Evolutionary conservation across 495 filamentous ascomycete genomes (phyloP).

Genomic region (Xylaria nigripes): DNA sequence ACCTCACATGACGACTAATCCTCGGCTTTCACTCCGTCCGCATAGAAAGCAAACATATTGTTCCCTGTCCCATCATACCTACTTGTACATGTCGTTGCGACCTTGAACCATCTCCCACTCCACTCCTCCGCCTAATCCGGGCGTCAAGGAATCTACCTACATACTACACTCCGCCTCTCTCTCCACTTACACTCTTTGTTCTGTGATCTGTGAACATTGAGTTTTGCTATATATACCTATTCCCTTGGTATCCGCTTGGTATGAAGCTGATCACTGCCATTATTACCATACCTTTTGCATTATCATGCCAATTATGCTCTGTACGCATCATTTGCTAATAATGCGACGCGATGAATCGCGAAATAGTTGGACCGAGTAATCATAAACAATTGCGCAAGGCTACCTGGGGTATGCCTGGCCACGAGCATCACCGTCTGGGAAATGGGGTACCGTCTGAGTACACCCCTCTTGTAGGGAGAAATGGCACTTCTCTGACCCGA

Average conservation of each 20-base stretch:
- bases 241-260: background rate
- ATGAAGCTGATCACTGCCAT: background rate
- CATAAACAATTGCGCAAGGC: slow-evolving; percentile 22
- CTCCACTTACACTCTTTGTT: too few species aligned
- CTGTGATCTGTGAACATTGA: too few species aligned
- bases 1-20: too few species aligned
- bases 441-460: slow-evolving; percentile 23
- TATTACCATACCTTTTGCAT: background rate
- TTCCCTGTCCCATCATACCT: background rate
- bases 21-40: too few species aligned
- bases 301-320: background rate
- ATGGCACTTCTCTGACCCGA: background rate
- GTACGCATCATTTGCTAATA: slow-evolving; percentile 17
- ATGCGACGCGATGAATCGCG: slow-evolving; percentile 22
- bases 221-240: background rate
- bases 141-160: too few species aligned
- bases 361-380: slow-evolving; percentile 24
- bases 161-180: too few species aligned
- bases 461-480: slow-evolving; percentile 25
- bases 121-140: slow-evolving; percentile 4
- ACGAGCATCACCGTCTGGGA: slow-evolving; percentile 11
- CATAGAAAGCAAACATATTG: too few species aligned
- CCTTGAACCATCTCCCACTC: too few species aligned
- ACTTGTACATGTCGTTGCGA: too few species aligned
- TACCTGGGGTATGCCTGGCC: slow-evolving; percentile 13